Base-by-base conservation (phyloP, 768 basidiomycete species). In the Melanogaster broomeanus region DNA sequence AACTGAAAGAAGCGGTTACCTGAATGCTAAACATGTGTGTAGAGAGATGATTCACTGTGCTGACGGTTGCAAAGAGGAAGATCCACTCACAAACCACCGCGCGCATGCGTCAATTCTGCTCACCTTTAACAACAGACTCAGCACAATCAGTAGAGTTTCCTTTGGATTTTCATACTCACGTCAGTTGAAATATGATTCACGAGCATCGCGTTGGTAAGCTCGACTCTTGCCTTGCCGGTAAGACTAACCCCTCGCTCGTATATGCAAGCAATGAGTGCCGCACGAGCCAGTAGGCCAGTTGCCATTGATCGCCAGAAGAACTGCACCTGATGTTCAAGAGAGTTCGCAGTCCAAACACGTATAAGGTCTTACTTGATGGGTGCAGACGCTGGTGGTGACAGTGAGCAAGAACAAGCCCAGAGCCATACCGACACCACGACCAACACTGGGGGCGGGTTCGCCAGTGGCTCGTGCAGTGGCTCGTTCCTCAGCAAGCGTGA, bases 271-370 rank as follows among this genome's bases (percentile, higher is more conserved):
- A 87, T 88, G 24, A 92, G 73, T 11, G 87, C 81, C 0, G 80
- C 80, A 49, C 88, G 77, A 0, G 80, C 78, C 21, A 88, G 71
- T 3, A 86, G 77, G 22, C 90, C 88, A 0, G 82, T 80, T 22
- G 74, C 69, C 81, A 87, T 87, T 5, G 83, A 82, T 38, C 82
- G 74, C 77, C 83, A 84, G 73, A 90, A 88, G 70, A 85, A 89
- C 77, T 84, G 51, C 10, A n/a, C 4, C 18, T 15, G 19, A 10
- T 3, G 5, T 11, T 40, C 7, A 27, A 10, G 15, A 44, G 16
- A 16, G 15, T n/a, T n/a, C 12, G 37, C 15, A 37, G 19, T 41
- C 11, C 12, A 22, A 24, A 30, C 24, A 22, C 48, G 11, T 47
- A 19, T 28, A 4, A 15, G 9, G 35, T 59, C 58, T 56, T 57